These are phyloP conservation scores for Geosmithia flava DNA, from an alignment of 2,329 filamentous ascomycete species.

Conservation along the genomic window DNA sequence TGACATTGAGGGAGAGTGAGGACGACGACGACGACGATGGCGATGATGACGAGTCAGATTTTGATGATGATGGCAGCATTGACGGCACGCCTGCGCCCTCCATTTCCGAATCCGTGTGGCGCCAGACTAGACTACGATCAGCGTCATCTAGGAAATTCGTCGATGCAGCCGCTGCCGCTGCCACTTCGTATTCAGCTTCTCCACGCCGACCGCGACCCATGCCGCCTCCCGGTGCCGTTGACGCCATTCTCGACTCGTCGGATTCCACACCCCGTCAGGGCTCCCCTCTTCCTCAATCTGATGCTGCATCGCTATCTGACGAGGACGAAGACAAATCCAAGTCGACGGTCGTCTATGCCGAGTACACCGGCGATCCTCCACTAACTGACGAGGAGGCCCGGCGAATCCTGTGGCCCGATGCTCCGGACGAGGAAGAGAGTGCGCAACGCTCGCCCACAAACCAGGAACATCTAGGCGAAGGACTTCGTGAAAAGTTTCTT, in stretches of 20 bases:
- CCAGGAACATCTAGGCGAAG: slow-evolving; percentile 6
- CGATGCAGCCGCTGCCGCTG: background rate
- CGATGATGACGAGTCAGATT: slow-evolving; percentile 4
- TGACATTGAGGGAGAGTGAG: slow-evolving; percentile 16
- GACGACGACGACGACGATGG: slow-evolving; percentile 5
- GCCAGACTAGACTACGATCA: background rate
- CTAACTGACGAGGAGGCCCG: slow-evolving; percentile 26
- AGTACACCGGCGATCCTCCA: slow-evolving; percentile 15
- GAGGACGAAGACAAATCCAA: background rate
- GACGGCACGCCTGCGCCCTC: slow-evolving; percentile 7
- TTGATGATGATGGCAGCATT: slow-evolving; percentile 6
- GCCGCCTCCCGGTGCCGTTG: background rate
- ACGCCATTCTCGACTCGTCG: background rate
- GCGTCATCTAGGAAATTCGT: background rate
- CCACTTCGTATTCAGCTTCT: background rate
- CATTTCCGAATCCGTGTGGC: slow-evolving; percentile 3
- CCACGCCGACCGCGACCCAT: background rate
- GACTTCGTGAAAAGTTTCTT: slow-evolving; percentile 26
- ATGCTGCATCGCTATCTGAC: background rate
- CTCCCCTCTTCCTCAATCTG: background rate
- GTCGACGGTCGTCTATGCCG: slow-evolving; percentile 2
- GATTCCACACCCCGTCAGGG: slow-evolving; percentile 1
- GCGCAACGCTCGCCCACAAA: slow-evolving; percentile 2
- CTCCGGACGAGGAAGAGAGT: slow-evolving; percentile 7
- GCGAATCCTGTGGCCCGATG: slow-evolving; percentile 25